Evolutionary conservation across 2,329 filamentous ascomycete species (phyloP).

Genomic region (Ascochyta lentis): DNA sequence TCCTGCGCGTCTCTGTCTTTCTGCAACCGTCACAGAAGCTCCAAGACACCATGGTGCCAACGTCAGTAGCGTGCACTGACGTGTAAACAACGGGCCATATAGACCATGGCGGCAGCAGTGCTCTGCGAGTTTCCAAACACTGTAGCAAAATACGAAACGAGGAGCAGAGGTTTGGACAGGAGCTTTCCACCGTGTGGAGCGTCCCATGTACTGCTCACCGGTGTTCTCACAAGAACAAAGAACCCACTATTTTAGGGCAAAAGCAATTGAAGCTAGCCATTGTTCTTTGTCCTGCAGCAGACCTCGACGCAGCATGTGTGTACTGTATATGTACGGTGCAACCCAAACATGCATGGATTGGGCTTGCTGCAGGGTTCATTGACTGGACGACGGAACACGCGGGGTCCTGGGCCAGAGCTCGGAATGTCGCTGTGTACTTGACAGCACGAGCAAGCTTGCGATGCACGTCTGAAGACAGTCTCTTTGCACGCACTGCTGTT

Average conservation of each 20-base stretch:
- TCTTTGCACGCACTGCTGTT: neutral
- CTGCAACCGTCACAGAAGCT: conserved; percentile 4
- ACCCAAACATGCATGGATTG: conserved; percentile 3
- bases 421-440: neutral
- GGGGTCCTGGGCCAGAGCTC: neutral
- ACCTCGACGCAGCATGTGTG: neutral
- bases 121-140: neutral
- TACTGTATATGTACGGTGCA: neutral
- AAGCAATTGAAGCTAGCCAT: conserved; percentile 5
- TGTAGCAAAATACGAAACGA: conserved; percentile 4
- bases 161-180: neutral
- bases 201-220: conserved; percentile 5
- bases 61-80: conserved; percentile 4
- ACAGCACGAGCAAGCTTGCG: neutral
- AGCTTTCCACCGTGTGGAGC: conserved; percentile 1
- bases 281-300: conserved; percentile 1
- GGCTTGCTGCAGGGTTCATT: neutral
- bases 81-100: neutral
- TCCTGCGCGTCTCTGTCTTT: neutral
- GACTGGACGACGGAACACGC: neutral
- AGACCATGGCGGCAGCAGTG: neutral
- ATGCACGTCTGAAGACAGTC: neutral
- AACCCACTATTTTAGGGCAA: neutral
- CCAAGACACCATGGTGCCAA: neutral
- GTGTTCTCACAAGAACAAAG: conserved; percentile 1